These are phyloP conservation scores for baker's yeast (Saccharomyces cerevisiae) DNA, from an alignment of 805 yeast genomes.

Conservation along the genomic window DNA sequence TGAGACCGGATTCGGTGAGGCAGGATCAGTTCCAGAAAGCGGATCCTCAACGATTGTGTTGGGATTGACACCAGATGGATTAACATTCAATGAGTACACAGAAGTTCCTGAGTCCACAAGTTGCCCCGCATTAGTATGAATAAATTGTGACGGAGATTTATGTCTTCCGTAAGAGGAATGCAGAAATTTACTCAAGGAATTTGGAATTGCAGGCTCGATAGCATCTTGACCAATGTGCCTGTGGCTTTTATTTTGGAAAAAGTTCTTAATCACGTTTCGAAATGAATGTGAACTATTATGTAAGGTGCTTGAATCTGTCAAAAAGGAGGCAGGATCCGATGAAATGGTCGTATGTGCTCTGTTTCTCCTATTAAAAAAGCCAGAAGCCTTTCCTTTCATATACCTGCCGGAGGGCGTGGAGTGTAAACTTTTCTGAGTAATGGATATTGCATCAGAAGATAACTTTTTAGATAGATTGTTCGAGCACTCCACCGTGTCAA, in stretches of 20 bases:
- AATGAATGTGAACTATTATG: constrained; percentile 14
- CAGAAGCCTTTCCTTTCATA: background rate
- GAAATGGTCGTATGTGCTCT: background rate
- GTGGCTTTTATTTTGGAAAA: constrained; percentile 20
- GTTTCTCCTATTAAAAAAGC: background rate
- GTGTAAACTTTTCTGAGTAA: background rate
- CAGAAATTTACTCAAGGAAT: constrained; percentile 25
- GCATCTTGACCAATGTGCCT: constrained; percentile 15
- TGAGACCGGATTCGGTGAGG: constrained; percentile 5
- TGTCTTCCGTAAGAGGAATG: constrained; percentile 28
- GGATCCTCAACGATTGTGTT: constrained; percentile 3
- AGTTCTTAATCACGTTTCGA: constrained; percentile 19
- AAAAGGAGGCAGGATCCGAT: background rate
- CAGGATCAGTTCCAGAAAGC: background rate
- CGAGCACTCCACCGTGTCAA: background rate
- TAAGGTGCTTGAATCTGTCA: background rate
- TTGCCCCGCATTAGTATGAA: constrained; percentile 19
- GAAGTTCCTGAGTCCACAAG: constrained; percentile 24
- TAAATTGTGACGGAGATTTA: constrained; percentile 26
- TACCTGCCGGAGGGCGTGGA: background rate
- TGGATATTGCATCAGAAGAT: background rate
- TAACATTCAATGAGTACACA: constrained; percentile 17
- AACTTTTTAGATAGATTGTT: background rate
- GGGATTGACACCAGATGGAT: constrained; percentile 19
- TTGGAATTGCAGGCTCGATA: constrained; percentile 20